These are phyloP conservation scores for Colletotrichum graminicola DNA, from an alignment of 2,329 filamentous ascomycete species.

Conservation along the genomic window DNA sequence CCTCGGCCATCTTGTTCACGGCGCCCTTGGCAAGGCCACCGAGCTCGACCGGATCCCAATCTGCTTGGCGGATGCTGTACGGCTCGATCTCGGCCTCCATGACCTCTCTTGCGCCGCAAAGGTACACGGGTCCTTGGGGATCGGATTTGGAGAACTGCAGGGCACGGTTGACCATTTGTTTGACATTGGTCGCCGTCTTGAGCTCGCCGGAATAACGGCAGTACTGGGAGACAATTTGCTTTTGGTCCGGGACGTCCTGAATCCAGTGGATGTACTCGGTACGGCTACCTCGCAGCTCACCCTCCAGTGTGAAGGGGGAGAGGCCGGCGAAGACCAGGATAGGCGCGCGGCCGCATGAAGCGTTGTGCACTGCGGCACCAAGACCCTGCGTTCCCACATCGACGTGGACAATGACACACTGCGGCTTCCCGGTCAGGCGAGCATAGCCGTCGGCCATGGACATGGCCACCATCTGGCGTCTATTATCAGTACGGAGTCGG, in stretches of 20 bases:
- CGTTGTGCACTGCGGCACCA: slow-evolving; percentile 79
- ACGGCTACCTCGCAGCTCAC: slow-evolving; percentile 76
- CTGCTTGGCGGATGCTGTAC: slow-evolving; percentile 74
- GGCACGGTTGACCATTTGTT: slow-evolving; percentile 85
- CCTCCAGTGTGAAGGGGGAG: slow-evolving; percentile 78
- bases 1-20: slow-evolving; percentile 70
- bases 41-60: slow-evolving; percentile 79
- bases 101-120: slow-evolving; percentile 79
- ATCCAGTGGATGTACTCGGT: slow-evolving; percentile 86
- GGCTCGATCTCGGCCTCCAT: slow-evolving; percentile 86
- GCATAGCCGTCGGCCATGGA: slow-evolving; percentile 83
- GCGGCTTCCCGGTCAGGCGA: slow-evolving; percentile 73
- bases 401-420: slow-evolving; percentile 80
- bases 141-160: slow-evolving; percentile 80
- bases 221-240: slow-evolving; percentile 81
- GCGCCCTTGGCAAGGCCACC: slow-evolving; percentile 68
- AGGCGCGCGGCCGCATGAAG: slow-evolving; percentile 75
- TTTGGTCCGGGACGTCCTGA: slow-evolving; percentile 81
- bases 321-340: slow-evolving; percentile 80
- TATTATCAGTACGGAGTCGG: slow-evolving; percentile 1
- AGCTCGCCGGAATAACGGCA: slow-evolving; percentile 83
- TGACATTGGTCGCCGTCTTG: slow-evolving; percentile 82
- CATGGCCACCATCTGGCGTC: slow-evolving; percentile 76
- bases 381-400: slow-evolving; percentile 81
- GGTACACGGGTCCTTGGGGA: slow-evolving; percentile 80